Evolutionary conservation across 257 asterid genomes (phyloP).

Genomic region (Echites panduratus): DNA sequence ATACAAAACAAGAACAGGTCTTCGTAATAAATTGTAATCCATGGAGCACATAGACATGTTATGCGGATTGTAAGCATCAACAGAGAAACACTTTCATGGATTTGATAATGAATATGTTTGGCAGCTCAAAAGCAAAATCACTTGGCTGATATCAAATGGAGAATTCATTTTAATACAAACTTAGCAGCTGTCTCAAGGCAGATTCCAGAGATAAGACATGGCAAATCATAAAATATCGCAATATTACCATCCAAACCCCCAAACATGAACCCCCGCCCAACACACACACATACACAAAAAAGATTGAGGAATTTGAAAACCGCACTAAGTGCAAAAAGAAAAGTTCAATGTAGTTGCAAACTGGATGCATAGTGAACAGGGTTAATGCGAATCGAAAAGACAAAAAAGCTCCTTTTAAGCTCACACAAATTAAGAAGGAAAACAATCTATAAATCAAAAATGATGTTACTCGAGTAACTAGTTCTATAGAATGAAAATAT

Average conservation of each 20-base stretch:
- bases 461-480: neutral
- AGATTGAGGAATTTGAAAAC: too few relatives aligned
- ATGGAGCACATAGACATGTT: neutral
- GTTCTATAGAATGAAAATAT: neutral
- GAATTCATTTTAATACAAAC: neutral
- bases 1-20: neutral
- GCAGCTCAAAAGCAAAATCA: neutral
- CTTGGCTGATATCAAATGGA: neutral
- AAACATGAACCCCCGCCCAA: too few relatives aligned
- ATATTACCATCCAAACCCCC: neutral
- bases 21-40: neutral
- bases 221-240: neutral
- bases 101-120: neutral
- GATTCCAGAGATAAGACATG: neutral
- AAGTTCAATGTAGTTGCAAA: neutral
- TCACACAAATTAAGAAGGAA: neutral
- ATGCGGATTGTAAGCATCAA: neutral
- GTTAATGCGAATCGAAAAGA: neutral
- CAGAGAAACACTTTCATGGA: neutral
- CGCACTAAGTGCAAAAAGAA: neutral
- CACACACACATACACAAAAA: too few relatives aligned
- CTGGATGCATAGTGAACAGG: neutral
- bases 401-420: neutral
- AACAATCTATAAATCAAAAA: neutral
- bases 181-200: neutral